Evolutionary conservation across 768 basidiomycete genomes (phyloP), one percentile per base, ranked within the genome.

Genomic region (Russula ochroleuca): DNA sequence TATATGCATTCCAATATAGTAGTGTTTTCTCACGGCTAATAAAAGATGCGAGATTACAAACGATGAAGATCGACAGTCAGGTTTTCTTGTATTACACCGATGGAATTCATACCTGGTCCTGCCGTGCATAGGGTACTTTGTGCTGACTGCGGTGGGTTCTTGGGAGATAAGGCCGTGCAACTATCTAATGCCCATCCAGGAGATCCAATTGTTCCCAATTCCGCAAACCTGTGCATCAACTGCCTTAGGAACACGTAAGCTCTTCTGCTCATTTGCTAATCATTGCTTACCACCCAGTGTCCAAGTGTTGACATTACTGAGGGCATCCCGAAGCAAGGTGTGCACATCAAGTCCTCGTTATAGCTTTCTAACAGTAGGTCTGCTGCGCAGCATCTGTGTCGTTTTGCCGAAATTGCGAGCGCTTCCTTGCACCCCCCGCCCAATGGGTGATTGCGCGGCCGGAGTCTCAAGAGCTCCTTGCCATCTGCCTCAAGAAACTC

Each of bases 361-460:
- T 9, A 35, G 10, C 10, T 28, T 40, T 15, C 23, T 38, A 37
- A 53, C 15, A 19, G 11, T 47, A 10, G 43, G 6, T 52, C 33
- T 45, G 17, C 47, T 28, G 71, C 62, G 65, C 75, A 89, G 90
- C 95, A 1, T 87, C 93, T 5, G 81, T 98, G 59, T 90, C 92
- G 35, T 98, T 89, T 73, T 98, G 97, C 77, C 79, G 94, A 61
- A 96, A 98, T 69, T 99, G 97, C 74, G 94, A 98, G 73, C 87
- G 97, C 35, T 99, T 96, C 74, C 80, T 97, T 25, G 88, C 93
- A 0, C 97, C 97, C 7, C 96, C 97, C 0, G 76, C 82, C 48
- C 78, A 88, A 65, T 99, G 97, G 97, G 82, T 85, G 5, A 81
- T 86, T 53, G 92, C 90, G 25, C 84, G 84, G 61, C 92, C 90